Evolutionary conservation across 164 flowering plant genomes (phyloP).

Genomic region (Vitis rotundifolia): DNA sequence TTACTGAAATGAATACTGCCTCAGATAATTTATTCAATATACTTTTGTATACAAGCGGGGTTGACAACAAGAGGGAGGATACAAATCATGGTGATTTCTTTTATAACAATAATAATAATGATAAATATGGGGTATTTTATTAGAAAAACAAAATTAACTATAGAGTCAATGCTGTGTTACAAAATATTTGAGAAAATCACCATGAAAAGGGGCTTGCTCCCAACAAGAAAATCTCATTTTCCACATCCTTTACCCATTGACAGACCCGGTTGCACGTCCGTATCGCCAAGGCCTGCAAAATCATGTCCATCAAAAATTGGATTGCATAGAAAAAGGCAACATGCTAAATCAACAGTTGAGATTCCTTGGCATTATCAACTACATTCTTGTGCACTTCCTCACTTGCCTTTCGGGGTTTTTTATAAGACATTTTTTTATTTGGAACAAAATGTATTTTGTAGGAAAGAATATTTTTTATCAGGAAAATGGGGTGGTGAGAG

Average conservation of each 20-base stretch:
- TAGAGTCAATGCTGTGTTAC: conserved; percentile 24
- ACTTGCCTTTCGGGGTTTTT: too few species aligned
- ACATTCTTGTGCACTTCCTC: not conserved
- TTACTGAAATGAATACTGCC: too few species aligned
- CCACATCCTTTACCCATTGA: conserved; percentile 95
- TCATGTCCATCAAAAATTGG: conserved; percentile 7
- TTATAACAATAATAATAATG: too few species aligned
- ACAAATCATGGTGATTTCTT: too few species aligned
- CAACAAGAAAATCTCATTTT: conserved; percentile 86
- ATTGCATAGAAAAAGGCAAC: not conserved
- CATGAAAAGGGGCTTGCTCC: conserved; percentile 99
- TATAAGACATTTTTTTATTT: too few species aligned
- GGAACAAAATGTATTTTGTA: too few species aligned
- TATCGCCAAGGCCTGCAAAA: conserved; percentile 84
- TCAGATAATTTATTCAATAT: too few species aligned
- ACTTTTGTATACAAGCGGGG: too few species aligned
- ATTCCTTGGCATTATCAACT: not conserved
- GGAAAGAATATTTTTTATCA: too few species aligned
- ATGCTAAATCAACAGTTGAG: not conserved
- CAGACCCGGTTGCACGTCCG: conserved; percentile 88
- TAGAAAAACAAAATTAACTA: conserved; percentile 2
- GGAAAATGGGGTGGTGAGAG: too few species aligned
- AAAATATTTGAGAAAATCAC: conserved; percentile 44
- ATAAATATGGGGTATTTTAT: not conserved
- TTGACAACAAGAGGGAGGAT: too few species aligned